A percentile compares a stretch with the other conserved stretches of the same genome.
These are phyloP conservation scores for Harringtonia lauricola DNA, from an alignment of 2,329 filamentous ascomycete genomes.

Conservation along the genomic window DNA sequence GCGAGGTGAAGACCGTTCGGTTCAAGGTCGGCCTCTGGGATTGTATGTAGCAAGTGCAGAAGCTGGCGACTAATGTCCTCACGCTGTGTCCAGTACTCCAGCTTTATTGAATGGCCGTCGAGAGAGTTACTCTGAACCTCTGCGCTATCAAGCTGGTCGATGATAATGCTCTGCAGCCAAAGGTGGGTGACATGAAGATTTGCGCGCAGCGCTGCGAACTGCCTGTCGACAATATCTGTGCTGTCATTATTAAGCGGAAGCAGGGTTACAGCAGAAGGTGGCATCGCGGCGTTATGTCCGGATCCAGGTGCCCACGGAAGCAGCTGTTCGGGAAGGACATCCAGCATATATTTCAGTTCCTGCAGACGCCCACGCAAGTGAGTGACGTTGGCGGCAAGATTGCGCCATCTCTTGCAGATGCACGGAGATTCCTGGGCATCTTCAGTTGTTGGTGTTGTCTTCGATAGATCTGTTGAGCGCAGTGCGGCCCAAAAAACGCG, in stretches of 20 bases:
- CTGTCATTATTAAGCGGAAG: neutral
- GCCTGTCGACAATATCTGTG: slow-evolving; percentile 1
- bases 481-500: neutral
- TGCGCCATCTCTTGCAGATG: neutral
- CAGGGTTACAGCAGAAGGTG: too few species aligned
- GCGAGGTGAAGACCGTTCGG: slow-evolving; percentile 23
- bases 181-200: slow-evolving; percentile 26
- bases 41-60: slow-evolving; percentile 22
- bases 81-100: slow-evolving; percentile 18
- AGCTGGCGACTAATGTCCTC: slow-evolving; percentile 25
- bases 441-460: neutral
- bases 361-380: neutral
- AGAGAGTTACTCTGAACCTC: too few species aligned
- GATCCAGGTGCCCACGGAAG: neutral
- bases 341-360: neutral
- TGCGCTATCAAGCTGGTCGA: slow-evolving; percentile 20
- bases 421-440: neutral
- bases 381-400: neutral
- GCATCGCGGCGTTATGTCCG: too few species aligned
- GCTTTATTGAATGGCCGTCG: slow-evolving; percentile 1
- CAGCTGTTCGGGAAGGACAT: neutral
- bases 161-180: slow-evolving; percentile 23
- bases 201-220: slow-evolving; percentile 18
- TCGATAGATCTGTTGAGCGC: neutral
- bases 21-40: slow-evolving; percentile 19